phyloP scores from a whole-genome alignment of 768 basidiomycete genomes.

The Boletus pseudo-olivaceus region DNA sequence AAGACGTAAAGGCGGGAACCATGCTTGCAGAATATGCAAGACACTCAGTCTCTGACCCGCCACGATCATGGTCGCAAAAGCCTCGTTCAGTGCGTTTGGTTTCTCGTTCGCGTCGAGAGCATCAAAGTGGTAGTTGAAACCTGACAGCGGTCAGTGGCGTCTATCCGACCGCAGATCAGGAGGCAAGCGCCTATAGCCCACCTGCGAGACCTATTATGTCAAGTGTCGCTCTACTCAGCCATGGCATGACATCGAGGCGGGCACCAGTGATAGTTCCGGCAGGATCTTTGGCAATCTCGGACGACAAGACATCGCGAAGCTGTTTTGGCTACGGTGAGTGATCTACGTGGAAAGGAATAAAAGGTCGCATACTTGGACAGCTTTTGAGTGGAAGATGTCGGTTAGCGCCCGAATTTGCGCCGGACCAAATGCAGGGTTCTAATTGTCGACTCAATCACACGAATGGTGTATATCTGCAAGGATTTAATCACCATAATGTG shows the following conservation, averaged over 20 bases:
- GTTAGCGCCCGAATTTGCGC: constrained; percentile 58
- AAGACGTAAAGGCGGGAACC: constrained; percentile 37
- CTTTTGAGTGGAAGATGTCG: constrained; percentile 54
- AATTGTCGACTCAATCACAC: neutral
- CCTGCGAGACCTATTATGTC: constrained; percentile 42
- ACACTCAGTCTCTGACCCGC: neutral
- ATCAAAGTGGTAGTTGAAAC: constrained; percentile 37
- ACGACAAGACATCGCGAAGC: constrained; percentile 46
- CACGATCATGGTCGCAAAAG: constrained; percentile 28
- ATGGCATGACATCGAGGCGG: constrained; percentile 30
- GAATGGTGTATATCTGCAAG: neutral
- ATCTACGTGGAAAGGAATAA: neutral
- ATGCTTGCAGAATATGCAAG: constrained; percentile 31
- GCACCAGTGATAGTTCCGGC: constrained; percentile 7
- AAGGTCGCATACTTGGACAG: constrained; percentile 40
- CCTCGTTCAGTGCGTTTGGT: constrained; percentile 31
- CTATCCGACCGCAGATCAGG: neutral
- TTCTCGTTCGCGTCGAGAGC: constrained; percentile 26
- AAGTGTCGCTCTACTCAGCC: constrained; percentile 35
- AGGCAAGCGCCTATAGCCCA: neutral
- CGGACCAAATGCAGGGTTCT: constrained; percentile 68
- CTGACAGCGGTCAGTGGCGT: neutral
- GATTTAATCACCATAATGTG: constrained; percentile 32
- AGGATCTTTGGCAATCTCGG: constrained; percentile 29
- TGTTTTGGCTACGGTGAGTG: neutral